Percentiles rank a stretch among this genome's conserved stretches.
Conservation (phyloP, 345 rosid species). For the Anastatica hierochuntica region DNA sequence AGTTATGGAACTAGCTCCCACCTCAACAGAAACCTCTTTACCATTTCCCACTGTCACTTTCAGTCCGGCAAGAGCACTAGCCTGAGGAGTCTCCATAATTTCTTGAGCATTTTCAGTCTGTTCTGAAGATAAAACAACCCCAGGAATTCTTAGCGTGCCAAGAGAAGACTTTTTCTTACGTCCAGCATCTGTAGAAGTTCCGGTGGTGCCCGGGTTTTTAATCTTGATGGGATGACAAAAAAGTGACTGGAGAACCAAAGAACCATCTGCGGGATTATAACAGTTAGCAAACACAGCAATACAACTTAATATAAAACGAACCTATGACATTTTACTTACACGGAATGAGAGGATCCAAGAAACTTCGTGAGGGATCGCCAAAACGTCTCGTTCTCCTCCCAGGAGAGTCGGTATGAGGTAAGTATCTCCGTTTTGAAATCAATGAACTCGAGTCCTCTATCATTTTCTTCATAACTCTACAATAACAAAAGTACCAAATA, state of each 20-base stretch:
- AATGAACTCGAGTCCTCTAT: constrained; percentile 51
- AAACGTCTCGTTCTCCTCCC: constrained; percentile 35
- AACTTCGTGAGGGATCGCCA: constrained; percentile 28
- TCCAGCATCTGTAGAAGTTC: constrained; percentile 5
- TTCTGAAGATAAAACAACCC: background rate
- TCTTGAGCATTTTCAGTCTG: constrained; percentile 12
- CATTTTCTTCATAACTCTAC: constrained; percentile 45
- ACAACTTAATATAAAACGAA: background rate
- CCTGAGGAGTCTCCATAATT: constrained; percentile 16
- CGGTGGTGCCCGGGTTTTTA: background rate
- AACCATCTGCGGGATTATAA: constrained; percentile 33
- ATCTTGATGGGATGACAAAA: constrained; percentile 16
- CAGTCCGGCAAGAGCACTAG: constrained; percentile 14
- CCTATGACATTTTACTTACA: constrained; percentile 38
- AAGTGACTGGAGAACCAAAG: constrained; percentile 44
- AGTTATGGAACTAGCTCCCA: background rate
- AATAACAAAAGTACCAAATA: constrained; percentile 9
- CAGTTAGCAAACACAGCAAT: constrained; percentile 21
- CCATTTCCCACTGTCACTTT: background rate
- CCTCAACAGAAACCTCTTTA: background rate
- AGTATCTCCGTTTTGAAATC: constrained; percentile 45
- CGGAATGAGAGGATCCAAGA: constrained; percentile 47
- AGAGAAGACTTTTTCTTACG: background rate
- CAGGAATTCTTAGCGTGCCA: too few species aligned
- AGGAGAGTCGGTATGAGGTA: constrained; percentile 27